Evolutionary conservation across 2,329 filamentous ascomycete species (phyloP).

Genomic region (Aspergillus novofumigatus): DNA sequence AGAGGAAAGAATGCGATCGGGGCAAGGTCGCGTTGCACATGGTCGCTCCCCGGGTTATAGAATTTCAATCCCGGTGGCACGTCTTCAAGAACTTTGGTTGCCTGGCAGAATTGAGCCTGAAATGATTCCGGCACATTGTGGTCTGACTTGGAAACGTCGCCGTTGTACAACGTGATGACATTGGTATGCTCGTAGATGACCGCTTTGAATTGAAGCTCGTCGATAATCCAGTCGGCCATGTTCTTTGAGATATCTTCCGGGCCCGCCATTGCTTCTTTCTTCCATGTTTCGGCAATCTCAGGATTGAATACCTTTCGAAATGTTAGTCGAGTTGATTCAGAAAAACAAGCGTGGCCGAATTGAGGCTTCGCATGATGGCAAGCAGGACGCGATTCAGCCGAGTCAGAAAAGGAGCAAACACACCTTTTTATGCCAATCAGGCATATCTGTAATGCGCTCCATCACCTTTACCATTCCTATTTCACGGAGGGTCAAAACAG

Average conservation of each 20-base stretch:
- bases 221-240: slow-evolving; percentile 39
- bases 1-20: slow-evolving; percentile 63
- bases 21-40: slow-evolving; percentile 58
- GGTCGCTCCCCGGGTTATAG: slow-evolving; percentile 56
- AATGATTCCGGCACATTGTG: slow-evolving; percentile 38
- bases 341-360: neutral
- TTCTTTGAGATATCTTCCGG: slow-evolving; percentile 28
- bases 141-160: slow-evolving; percentile 54
- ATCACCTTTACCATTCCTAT: slow-evolving; percentile 37
- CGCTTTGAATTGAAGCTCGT: slow-evolving; percentile 51
- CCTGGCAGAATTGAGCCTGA: slow-evolving; percentile 39
- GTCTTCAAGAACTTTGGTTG: slow-evolving; percentile 48
- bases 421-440: slow-evolving; percentile 38
- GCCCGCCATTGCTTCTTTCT: slow-evolving; percentile 18
- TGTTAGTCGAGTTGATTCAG: neutral
- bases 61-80: slow-evolving; percentile 50
- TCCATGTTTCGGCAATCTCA: slow-evolving; percentile 28
- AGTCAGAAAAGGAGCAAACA: neutral
- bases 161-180: slow-evolving; percentile 46
- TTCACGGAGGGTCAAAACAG: slow-evolving; percentile 34
- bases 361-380: neutral
- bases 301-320: slow-evolving; percentile 29
- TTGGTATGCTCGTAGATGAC: slow-evolving; percentile 38
- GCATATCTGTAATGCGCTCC: slow-evolving; percentile 39
- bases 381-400: neutral